Evolutionary conservation across 345 rosid species (phyloP).

Genomic region (Mallotus nudiflorus): DNA sequence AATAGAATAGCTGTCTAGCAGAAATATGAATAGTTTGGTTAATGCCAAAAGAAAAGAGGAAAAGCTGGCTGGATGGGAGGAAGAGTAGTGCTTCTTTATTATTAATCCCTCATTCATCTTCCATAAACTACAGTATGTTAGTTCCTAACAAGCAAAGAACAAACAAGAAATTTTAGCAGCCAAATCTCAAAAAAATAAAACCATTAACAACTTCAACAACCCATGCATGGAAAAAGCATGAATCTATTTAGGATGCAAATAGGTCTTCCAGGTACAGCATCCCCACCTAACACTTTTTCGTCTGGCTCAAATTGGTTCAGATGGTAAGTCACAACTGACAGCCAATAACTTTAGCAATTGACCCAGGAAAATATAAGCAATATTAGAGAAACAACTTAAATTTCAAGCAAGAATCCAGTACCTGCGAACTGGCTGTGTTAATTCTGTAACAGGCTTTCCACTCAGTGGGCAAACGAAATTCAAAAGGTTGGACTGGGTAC

Average conservation of each 20-base stretch:
- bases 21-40: background rate
- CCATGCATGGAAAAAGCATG: background rate
- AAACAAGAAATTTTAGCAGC: background rate
- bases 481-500: slow-evolving; percentile 71
- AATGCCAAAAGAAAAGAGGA: background rate
- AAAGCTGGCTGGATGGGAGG: background rate
- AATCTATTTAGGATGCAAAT: background rate
- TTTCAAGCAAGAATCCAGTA: slow-evolving; percentile 26
- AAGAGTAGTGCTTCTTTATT: background rate
- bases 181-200: background rate
- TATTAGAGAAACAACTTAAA: background rate
- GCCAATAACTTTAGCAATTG: background rate
- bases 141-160: no score
- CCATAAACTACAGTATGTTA: background rate
- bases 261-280: background rate
- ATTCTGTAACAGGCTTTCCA: slow-evolving; percentile 72
- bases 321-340: no score
- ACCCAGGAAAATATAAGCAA: background rate
- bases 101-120: background rate
- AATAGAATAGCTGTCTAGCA: background rate
- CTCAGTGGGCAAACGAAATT: slow-evolving; percentile 75
- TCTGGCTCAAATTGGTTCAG: background rate
- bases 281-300: background rate
- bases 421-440: slow-evolving; percentile 90
- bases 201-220: background rate